These are phyloP conservation scores for Geoglossum cookeanum DNA, from an alignment of 2,329 filamentous ascomycete species.

Conservation along the genomic window DNA sequence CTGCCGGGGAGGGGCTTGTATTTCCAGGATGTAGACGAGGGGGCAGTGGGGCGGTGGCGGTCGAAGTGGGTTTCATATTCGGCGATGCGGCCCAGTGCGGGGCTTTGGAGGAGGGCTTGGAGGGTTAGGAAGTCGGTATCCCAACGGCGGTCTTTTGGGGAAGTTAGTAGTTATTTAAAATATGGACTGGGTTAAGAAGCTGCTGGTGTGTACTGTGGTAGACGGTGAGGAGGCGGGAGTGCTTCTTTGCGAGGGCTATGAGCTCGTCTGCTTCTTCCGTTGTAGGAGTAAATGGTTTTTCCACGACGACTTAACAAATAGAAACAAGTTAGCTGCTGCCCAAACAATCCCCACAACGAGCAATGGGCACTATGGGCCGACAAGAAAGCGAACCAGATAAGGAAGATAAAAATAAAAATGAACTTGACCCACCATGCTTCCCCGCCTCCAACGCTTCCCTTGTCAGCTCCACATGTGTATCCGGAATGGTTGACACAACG, in stretches of 20 bases:
- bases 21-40: conserved; percentile 43
- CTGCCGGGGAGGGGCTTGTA: conserved; percentile 42
- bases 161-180: neutral
- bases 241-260: conserved; percentile 32
- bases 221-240: conserved; percentile 39
- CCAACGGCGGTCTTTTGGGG: conserved; percentile 41
- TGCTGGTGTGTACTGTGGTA: conserved; percentile 37
- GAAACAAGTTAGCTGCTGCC: neutral
- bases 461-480: conserved; percentile 47
- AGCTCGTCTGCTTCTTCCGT: conserved; percentile 47
- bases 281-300: conserved; percentile 68
- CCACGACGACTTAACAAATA: conserved; percentile 39
- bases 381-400: no score
- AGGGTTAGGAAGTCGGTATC: conserved; percentile 61
- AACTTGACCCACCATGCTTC: conserved; percentile 33
- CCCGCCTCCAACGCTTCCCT: conserved; percentile 45
- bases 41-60: conserved; percentile 42
- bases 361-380: no score
- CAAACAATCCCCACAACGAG: neutral
- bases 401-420: no score
- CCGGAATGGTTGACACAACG: conserved; percentile 51
- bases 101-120: conserved; percentile 38
- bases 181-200: no score
- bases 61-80: conserved; percentile 73
- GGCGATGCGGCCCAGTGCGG: conserved; percentile 47